A percentile compares a stretch with the other conserved stretches of the same genome.
phyloP scores from a whole-genome alignment of 106 monocot genomes.

The Dactylorhiza incarnata region DNA sequence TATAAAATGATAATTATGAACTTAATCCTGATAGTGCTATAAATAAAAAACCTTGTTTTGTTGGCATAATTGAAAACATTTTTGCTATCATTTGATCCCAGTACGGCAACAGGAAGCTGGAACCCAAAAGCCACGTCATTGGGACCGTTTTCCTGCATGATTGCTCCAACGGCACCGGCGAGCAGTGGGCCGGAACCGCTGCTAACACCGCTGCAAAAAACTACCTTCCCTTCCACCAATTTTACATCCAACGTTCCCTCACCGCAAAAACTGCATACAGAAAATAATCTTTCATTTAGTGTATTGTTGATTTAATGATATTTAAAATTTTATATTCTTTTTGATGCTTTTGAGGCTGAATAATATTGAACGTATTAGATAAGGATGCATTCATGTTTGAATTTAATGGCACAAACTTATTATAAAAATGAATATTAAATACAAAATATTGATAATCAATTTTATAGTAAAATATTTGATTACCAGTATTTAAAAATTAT shows the following conservation, averaged over 20 bases:
- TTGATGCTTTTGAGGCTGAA: too few species aligned
- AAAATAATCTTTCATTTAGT: not conserved
- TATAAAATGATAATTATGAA: too few species aligned
- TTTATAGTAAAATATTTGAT: too few species aligned
- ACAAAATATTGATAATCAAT: too few species aligned
- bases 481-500: too few species aligned
- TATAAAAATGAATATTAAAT: too few species aligned
- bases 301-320: too few species aligned
- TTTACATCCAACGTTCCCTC: conserved; percentile 16
- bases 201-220: conserved; percentile 9
- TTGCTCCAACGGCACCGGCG: conserved; percentile 11
- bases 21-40: too few species aligned
- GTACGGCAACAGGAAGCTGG: conserved; percentile 1
- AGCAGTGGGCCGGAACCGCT: conserved; percentile 5
- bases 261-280: conserved; percentile 8
- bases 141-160: conserved; percentile 2
- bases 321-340: too few species aligned
- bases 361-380: too few species aligned
- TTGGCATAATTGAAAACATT: conserved; percentile 10
- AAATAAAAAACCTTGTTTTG: conserved; percentile 18
- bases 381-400: too few species aligned
- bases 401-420: too few species aligned
- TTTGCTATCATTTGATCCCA: not conserved
- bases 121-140: conserved; percentile 14
- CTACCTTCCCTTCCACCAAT: conserved; percentile 18